A percentile compares a stretch with the other conserved stretches of the same genome.
Conservation (phyloP, 73 alveolate species). For the Urostyla sp. region DNA sequence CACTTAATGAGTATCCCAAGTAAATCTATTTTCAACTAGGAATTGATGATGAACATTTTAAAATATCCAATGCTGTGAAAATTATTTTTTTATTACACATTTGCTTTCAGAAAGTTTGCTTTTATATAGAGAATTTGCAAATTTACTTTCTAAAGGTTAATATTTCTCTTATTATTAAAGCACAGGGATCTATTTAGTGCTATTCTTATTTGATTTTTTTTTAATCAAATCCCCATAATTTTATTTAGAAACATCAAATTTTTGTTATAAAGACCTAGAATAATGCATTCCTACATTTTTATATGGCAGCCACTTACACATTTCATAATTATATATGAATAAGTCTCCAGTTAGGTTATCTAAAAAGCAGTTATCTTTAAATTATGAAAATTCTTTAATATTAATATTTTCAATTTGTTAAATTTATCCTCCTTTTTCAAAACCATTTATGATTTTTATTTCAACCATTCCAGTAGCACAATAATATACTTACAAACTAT, state of each 20-base stretch:
- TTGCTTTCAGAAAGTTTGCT: conserved; percentile 72
- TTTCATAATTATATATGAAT: conserved; percentile 79
- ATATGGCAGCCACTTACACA: conserved; percentile 88
- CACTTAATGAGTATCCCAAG: conserved; percentile 94
- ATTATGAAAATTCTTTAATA: conserved; percentile 57
- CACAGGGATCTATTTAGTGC: too few species aligned
- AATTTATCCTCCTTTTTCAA: conserved; percentile 82
- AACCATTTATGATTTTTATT: conserved; percentile 78
- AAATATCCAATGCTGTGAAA: conserved; percentile 82
- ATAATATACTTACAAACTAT: conserved; percentile 79
- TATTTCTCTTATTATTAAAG: too few species aligned
- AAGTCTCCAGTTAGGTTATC: conserved; percentile 95
- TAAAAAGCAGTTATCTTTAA: conserved; percentile 83
- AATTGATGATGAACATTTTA: conserved; percentile 81
- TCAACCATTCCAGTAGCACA: conserved; percentile 83
- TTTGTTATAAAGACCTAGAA: conserved; percentile 59
- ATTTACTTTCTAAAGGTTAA: too few species aligned
- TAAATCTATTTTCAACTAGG: conserved; percentile 77
- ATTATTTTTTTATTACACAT: conserved; percentile 75
- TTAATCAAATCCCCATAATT: conserved; percentile 11
- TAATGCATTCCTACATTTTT: conserved; percentile 95
- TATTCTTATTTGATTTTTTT: conserved; percentile 3
- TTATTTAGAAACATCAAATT: conserved; percentile 17
- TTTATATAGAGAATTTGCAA: too few species aligned
- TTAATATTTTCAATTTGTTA: conserved; percentile 64